A percentile compares a stretch with the other conserved stretches of the same genome.
Evolutionary conservation across 345 rosid genomes (phyloP).

Genomic region (Pistacia integerrima): DNA sequence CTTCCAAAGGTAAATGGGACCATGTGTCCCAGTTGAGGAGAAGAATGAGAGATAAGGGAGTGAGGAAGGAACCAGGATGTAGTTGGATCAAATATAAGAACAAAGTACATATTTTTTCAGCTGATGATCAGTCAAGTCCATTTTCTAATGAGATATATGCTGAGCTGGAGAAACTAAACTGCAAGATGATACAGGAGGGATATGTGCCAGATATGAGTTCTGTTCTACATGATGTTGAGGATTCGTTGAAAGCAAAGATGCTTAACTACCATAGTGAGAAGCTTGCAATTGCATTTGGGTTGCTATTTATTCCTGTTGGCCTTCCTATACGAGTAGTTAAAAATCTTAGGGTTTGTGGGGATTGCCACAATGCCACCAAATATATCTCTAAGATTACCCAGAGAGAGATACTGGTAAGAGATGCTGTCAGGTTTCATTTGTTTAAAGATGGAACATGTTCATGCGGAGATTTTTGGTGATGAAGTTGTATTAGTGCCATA

Average conservation of each 20-base stretch:
- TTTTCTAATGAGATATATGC: conserved; percentile 67
- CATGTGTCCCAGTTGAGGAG: conserved; percentile 61
- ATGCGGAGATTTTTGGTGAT: conserved; percentile 96
- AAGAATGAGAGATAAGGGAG: conserved; percentile 72
- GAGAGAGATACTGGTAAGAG: conserved; percentile 92
- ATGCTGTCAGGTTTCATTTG: conserved; percentile 82
- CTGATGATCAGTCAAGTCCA: conserved; percentile 78
- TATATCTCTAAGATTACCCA: conserved; percentile 77
- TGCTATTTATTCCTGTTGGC: conserved; percentile 63
- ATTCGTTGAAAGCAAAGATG: conserved; percentile 79
- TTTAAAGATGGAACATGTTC: conserved; percentile 91
- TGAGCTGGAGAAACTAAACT: conserved; percentile 62
- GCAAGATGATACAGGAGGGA: conserved; percentile 64
- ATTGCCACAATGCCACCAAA: conserved; percentile 90
- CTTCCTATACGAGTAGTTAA: conserved; percentile 78
- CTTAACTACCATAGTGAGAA: conserved; percentile 86
- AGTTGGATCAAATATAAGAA: conserved; percentile 91
- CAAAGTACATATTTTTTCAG: conserved; percentile 69
- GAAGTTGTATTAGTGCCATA: conserved; percentile 16
- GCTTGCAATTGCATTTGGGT: conserved; percentile 92
- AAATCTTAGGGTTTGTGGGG: conserved; percentile 86
- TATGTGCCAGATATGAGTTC: conserved; percentile 76
- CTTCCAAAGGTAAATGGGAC: conserved; percentile 71
- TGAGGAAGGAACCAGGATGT: conserved; percentile 84
- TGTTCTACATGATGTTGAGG: conserved; percentile 75